Base-by-base conservation (phyloP, 2,329 filamentous ascomycete genomes). In the Aspergillus sp. region DNA sequence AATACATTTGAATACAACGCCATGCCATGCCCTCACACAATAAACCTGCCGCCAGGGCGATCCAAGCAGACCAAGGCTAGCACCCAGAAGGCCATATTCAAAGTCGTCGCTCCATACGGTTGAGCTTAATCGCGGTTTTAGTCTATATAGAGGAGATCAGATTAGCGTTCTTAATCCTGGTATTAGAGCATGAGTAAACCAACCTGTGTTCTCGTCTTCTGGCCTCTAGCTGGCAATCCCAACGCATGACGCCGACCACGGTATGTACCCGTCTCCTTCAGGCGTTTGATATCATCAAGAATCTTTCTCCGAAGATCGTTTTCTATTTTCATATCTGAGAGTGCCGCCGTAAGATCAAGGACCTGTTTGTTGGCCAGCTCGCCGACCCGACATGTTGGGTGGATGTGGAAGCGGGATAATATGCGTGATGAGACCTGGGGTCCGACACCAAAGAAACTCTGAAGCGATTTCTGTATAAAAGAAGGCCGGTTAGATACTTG, bases 271-370 rank as follows among this genome's bases (percentile, higher is more conserved):
- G 96, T 97, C 68, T 97, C 93, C 73, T 90, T 90, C 74, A 99
- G 70, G 59, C 93, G 82, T 72, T 82, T 82, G 66, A 99, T 96
- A 70, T 98, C 95, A 50, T 96, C 91, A 68, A 88, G 83, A 39
- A 97, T 78, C 58, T 90, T 79, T 71, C 89, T 85, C 69, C 86
- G 82, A 63, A 96, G 82, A 69, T 98, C 93, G 74, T 90, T 96
- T 75, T 97, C 95, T 68, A 98, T 91, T 59, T 90, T 96, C 91
- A 99, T 93, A 55, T 87, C 88, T 15, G 91, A 90, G 41, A 99
- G 81, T 70, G 96, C 91, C 51, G 89, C 89, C 21, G 90, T 95
- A 60, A 99, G 81, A 53, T 90, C 88, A 52, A 91, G 88, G 65
- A 96, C 80, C 60, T 91, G 93, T 73, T 89, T 87, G 59, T 88